Percentiles rank a stretch among this genome's conserved stretches.
phyloP scores from a whole-genome alignment of 2,329 filamentous ascomycete genomes.

The Cordyceps fumosorosea region DNA sequence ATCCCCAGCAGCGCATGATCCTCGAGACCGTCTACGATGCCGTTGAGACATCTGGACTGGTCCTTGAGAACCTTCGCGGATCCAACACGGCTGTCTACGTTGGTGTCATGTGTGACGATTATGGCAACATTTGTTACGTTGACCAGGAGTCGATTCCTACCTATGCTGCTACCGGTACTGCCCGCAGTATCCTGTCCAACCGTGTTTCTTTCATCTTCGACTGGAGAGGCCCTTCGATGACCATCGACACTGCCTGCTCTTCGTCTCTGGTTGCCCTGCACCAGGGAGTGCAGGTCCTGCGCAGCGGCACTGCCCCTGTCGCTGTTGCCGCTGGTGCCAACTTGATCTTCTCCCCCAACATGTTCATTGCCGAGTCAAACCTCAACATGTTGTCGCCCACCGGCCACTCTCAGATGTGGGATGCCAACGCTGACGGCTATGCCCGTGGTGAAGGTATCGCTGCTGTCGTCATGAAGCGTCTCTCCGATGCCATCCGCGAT shows the following conservation, averaged over 20 bases:
- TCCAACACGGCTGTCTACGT: conserved; percentile 21
- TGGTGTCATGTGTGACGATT: conserved; percentile 20
- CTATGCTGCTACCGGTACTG: conserved; percentile 22
- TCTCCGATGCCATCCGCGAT: conserved; percentile 39
- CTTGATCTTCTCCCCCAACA: conserved; percentile 18
- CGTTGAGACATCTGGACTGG: conserved; percentile 22
- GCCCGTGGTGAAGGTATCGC: conserved; percentile 46
- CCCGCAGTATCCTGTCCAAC: conserved; percentile 28
- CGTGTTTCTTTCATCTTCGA: conserved; percentile 39
- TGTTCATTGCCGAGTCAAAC: conserved; percentile 27
- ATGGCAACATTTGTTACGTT: conserved; percentile 11
- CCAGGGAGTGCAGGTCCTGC: conserved; percentile 24
- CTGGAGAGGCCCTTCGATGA: conserved; percentile 28
- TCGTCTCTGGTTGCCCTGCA: conserved; percentile 27
- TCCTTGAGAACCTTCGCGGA: conserved; percentile 21
- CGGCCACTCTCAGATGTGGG: conserved; percentile 32
- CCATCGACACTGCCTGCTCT: conserved; percentile 31
- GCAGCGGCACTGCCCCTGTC: conserved; percentile 22
- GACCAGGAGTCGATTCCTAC: conserved; percentile 14
- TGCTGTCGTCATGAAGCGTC: conserved; percentile 39
- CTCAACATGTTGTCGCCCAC: conserved; percentile 38
- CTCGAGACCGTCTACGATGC: conserved; percentile 32
- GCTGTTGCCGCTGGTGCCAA: conserved; percentile 36
- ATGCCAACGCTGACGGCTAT: conserved; percentile 41
- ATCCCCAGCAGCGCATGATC: conserved; percentile 27